Conservation (phyloP, 129 eudicot species). For the Helianthus annuus region DNA sequence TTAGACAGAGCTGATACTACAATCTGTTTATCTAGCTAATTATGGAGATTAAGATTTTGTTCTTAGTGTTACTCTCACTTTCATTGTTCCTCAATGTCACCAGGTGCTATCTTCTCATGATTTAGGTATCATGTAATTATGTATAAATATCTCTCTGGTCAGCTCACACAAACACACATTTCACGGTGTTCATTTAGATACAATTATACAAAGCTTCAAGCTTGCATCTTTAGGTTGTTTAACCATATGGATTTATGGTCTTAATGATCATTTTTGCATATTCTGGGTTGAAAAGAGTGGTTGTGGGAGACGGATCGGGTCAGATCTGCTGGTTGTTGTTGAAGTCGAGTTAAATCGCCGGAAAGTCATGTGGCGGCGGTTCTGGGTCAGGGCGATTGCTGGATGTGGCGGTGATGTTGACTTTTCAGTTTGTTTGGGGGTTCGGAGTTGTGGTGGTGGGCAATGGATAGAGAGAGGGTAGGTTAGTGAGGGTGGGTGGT, state of each 20-base stretch:
- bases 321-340: no score
- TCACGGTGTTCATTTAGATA: no score
- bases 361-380: no score
- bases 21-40: slow-evolving; percentile 11
- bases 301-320: no score
- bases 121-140: slow-evolving; percentile 30
- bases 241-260: neutral
- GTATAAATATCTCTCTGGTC: neutral
- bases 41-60: slow-evolving; percentile 24
- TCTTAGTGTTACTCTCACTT: slow-evolving; percentile 32
- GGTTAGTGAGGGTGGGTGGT: no score
- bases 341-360: no score
- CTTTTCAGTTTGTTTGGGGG: no score
- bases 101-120: slow-evolving; percentile 26
- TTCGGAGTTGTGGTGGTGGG: no score
- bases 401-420: no score
- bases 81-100: slow-evolving; percentile 13
- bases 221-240: neutral
- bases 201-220: neutral
- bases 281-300: no score
- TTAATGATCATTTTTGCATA: slow-evolving; percentile 10
- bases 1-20: slow-evolving; percentile 1
- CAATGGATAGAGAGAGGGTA: no score
- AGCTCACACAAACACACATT: slow-evolving; percentile 13
- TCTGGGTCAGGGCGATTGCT: no score